Evolutionary conservation across 106 monocot genomes (phyloP).

Genomic region (Ottelia alismoides): DNA sequence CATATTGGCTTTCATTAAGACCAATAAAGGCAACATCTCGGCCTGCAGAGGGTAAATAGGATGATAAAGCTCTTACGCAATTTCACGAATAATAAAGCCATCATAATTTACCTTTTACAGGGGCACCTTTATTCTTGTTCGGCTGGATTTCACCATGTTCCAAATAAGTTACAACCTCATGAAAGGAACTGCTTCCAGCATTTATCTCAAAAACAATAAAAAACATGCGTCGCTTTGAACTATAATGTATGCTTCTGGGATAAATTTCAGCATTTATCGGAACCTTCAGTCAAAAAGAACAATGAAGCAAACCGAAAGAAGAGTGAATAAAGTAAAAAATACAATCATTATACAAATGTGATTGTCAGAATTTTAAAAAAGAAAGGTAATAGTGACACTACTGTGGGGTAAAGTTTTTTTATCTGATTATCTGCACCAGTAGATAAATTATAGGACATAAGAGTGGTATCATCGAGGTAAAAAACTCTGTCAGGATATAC

Average conservation of each 20-base stretch:
- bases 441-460: constrained; percentile 91
- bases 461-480: constrained; percentile 87
- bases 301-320: no score
- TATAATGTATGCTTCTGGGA: constrained; percentile 76
- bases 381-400: constrained; percentile 15
- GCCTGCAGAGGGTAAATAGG: constrained; percentile 23
- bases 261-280: constrained; percentile 81
- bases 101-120: constrained; percentile 51
- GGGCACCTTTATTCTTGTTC: constrained; percentile 69
- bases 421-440: constrained; percentile 78
- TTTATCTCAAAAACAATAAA: constrained; percentile 70
- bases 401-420: constrained; percentile 84
- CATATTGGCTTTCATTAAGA: constrained; percentile 77
- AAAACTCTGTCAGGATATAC: constrained; percentile 83
- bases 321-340: no score
- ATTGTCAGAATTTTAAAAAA: not conserved
- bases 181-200: constrained; percentile 44
- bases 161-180: constrained; percentile 95
- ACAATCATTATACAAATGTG: constrained; percentile 2
- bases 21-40: constrained; percentile 87
- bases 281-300: no score
- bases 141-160: constrained; percentile 72
- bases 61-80: no score
- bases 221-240: constrained; percentile 91
- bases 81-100: no score